These are phyloP conservation scores for Rosa multiflora DNA, from an alignment of 306 rosid genomes.

Conservation along the genomic window DNA sequence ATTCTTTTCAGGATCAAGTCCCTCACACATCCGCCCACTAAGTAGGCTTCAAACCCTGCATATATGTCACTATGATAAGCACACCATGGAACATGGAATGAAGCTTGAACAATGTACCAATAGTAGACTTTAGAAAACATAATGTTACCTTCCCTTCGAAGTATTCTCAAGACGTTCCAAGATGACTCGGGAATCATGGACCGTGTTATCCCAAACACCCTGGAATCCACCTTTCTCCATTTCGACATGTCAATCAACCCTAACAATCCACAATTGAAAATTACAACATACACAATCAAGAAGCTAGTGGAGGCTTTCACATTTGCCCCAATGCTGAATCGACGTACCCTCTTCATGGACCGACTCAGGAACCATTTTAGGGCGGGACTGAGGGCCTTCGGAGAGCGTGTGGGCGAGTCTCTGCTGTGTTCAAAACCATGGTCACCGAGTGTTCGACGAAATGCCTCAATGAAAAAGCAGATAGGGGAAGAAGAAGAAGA, in stretches of 20 bases:
- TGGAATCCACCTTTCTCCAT: slow-evolving; percentile 41
- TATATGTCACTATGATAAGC: neutral
- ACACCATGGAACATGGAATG: slow-evolving; percentile 6
- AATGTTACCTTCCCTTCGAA: slow-evolving; percentile 35
- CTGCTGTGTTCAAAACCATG: slow-evolving; percentile 7
- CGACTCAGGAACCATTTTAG: slow-evolving; percentile 21
- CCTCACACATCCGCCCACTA: slow-evolving; percentile 98
- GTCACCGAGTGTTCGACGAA: slow-evolving; percentile 29
- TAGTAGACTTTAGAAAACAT: neutral
- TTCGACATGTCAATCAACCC: slow-evolving; percentile 31
- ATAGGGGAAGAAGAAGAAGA: too few relatives aligned
- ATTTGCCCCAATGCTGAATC: neutral
- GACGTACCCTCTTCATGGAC: slow-evolving; percentile 16
- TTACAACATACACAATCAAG: neutral
- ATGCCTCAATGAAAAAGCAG: neutral
- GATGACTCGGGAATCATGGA: slow-evolving; percentile 30
- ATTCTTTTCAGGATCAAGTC: slow-evolving; percentile 67
- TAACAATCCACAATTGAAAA: neutral
- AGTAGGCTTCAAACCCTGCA: slow-evolving; percentile 83
- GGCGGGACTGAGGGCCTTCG: slow-evolving; percentile 14
- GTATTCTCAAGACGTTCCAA: slow-evolving; percentile 33
- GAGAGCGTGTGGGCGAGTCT: slow-evolving; percentile 28
- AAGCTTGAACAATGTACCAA: neutral
- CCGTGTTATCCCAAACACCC: slow-evolving; percentile 32
- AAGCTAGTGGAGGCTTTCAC: neutral